Evolutionary conservation across 257 asterid species (phyloP).

Genomic region (Leonotis leonurus): DNA sequence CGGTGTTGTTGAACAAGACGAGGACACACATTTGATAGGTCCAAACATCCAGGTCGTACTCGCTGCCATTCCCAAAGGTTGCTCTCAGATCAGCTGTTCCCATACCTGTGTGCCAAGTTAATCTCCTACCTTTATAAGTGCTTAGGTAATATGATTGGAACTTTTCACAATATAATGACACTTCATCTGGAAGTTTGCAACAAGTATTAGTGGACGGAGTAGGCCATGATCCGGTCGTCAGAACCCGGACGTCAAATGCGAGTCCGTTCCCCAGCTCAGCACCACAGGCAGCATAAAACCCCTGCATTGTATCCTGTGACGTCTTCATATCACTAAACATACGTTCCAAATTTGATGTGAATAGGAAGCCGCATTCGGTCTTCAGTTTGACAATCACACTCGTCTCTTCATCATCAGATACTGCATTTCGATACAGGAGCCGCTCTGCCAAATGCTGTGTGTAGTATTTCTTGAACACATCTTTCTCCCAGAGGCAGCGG

Average conservation of each 20-base stretch:
- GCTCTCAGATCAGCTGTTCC: conserved; percentile 84
- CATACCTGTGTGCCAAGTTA: conserved; percentile 92
- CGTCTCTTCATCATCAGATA: conserved; percentile 89
- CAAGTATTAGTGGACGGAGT: conserved; percentile 59
- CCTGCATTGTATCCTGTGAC: conserved; percentile 86
- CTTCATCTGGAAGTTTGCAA: conserved; percentile 68
- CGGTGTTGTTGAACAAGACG: conserved; percentile 68
- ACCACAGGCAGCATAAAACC: conserved; percentile 51
- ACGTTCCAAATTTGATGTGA: conserved; percentile 83
- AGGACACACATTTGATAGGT: conserved; percentile 89
- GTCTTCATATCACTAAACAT: conserved; percentile 96
- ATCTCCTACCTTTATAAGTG: conserved; percentile 69
- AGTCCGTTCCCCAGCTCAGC: conserved; percentile 61
- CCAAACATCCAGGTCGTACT: conserved; percentile 76
- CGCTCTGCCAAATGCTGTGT: conserved; percentile 88
- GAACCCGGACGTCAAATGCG: conserved; percentile 66
- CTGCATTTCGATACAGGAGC: conserved; percentile 71
- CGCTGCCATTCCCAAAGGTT: conserved; percentile 70
- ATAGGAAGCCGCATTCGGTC: conserved; percentile 85
- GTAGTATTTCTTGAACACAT: conserved; percentile 84
- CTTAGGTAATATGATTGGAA: conserved; percentile 80
- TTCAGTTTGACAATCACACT: conserved; percentile 77
- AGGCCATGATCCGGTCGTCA: conserved; percentile 91
- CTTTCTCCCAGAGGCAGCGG: conserved; percentile 91
- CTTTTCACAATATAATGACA: conserved; percentile 65